Conservation (phyloP, 202 grass and related monocot genomes). For the Setaria viridis region DNA sequence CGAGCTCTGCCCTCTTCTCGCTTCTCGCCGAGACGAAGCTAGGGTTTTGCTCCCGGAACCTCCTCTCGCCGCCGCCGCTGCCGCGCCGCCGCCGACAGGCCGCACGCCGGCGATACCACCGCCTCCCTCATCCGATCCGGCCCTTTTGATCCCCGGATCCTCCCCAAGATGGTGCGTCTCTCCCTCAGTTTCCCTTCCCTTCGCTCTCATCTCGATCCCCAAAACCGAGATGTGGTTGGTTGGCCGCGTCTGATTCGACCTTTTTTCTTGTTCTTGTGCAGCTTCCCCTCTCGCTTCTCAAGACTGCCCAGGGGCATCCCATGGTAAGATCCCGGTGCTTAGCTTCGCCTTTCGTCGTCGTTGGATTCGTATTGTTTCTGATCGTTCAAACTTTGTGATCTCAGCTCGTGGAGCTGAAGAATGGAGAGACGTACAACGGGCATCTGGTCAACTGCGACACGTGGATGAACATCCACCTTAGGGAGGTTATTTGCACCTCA, state of each 20-base stretch:
- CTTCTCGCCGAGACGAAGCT: slow-evolving; percentile 22
- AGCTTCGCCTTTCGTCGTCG: not conserved
- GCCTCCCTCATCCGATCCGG: slow-evolving; percentile 4
- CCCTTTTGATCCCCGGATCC: slow-evolving; percentile 36
- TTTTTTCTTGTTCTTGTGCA: slow-evolving; percentile 42
- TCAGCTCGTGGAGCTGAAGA: slow-evolving; percentile 97
- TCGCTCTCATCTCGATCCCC: slow-evolving; percentile 30
- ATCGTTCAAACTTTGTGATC: not conserved
- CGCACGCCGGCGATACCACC: not conserved
- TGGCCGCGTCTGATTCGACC: slow-evolving; percentile 24
- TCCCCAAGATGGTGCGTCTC: slow-evolving; percentile 52
- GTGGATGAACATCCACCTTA: slow-evolving; percentile 99
- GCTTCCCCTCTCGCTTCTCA: slow-evolving; percentile 95
- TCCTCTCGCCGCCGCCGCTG: not conserved
- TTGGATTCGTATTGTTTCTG: not conserved
- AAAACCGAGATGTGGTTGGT: slow-evolving; percentile 23
- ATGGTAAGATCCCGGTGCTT: slow-evolving; percentile 66
- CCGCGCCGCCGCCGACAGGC: not conserved
- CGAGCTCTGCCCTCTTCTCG: not conserved
- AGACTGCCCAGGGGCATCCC: slow-evolving; percentile 99
- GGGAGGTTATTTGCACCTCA: slow-evolving; percentile 98
- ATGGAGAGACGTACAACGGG: slow-evolving; percentile 96
- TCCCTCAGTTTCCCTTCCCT: not conserved
- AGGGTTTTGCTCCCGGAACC: slow-evolving; percentile 45
- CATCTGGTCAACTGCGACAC: slow-evolving; percentile 99